phyloP scores from a whole-genome alignment of 208 protist species.

The Leishmania lainsoni region DNA sequence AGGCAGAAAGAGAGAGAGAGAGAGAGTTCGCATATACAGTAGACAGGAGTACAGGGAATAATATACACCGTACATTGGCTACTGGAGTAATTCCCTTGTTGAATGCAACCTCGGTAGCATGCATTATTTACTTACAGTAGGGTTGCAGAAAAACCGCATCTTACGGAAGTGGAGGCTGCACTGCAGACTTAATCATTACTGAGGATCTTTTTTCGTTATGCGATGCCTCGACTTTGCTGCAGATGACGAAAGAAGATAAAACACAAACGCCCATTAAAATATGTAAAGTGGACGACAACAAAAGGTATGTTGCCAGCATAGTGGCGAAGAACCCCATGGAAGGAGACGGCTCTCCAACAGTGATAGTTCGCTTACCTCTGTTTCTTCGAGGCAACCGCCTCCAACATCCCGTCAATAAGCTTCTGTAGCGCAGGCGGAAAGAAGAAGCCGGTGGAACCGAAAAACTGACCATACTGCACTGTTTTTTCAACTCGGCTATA shows the following conservation, averaged over 20 bases:
- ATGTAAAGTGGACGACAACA: neutral
- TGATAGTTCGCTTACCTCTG: neutral
- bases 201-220: neutral
- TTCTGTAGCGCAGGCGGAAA: slow-evolving; percentile 66
- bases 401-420: slow-evolving; percentile 48
- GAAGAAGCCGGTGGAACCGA: slow-evolving; percentile 68
- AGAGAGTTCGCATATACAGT: neutral
- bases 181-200: neutral
- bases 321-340: neutral
- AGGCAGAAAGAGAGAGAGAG: neutral
- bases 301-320: neutral
- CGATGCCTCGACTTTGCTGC: neutral
- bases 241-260: neutral
- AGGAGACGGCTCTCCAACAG: neutral
- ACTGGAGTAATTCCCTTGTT: neutral
- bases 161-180: neutral
- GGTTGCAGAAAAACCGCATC: neutral
- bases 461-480: slow-evolving; percentile 71
- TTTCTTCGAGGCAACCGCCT: slow-evolving; percentile 17
- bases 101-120: neutral
- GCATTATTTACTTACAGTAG: neutral
- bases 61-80: too few relatives aligned
- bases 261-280: neutral
- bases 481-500: slow-evolving; percentile 51
- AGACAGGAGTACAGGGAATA: neutral